A percentile compares a stretch with the other conserved stretches of the same genome.
Conservation (phyloP, 1,284 basidiomycete species). For the Cryptococcus sp. region DNA sequence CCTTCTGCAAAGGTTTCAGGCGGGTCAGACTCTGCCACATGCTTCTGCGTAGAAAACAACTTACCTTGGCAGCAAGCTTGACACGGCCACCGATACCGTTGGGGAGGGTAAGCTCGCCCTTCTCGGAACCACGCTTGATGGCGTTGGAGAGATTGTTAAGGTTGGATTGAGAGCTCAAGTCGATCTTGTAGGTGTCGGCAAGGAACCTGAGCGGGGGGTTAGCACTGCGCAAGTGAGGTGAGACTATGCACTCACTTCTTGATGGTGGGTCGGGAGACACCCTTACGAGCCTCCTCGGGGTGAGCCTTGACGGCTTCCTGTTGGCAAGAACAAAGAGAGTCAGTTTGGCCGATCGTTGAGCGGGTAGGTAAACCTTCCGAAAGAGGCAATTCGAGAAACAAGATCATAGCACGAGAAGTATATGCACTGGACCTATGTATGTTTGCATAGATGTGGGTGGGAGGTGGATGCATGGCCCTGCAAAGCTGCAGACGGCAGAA, state of each 20-base stretch:
- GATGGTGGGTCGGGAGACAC: constrained; percentile 87
- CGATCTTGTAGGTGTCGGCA: constrained; percentile 74
- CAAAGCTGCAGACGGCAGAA: neutral
- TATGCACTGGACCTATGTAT: constrained; percentile 3
- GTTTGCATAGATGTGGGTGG: constrained; percentile 12
- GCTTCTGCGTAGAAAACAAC: neutral
- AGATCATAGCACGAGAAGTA: neutral
- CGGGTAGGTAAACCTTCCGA: constrained; percentile 21
- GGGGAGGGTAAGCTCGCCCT: constrained; percentile 76
- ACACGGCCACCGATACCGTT: constrained; percentile 82
- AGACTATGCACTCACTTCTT: constrained; percentile 68
- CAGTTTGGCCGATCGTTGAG: constrained; percentile 2
- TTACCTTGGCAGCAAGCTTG: constrained; percentile 65
- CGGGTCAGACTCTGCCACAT: too few species aligned
- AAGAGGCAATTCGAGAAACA: constrained; percentile 32
- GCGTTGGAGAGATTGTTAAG: constrained; percentile 78
- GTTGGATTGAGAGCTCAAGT: constrained; percentile 70
- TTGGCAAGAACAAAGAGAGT: constrained; percentile 5
- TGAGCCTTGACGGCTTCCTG: constrained; percentile 74
- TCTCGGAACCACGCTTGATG: constrained; percentile 75
- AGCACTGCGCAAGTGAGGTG: constrained; percentile 2
- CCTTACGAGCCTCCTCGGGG: constrained; percentile 74
- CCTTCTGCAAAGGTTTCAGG: constrained; percentile 16
- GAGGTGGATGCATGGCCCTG: neutral
- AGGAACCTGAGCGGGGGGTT: constrained; percentile 61